Evolutionary conservation across 345 rosid species (phyloP), one percentile per base, ranked within the genome.

Genomic region (Bruguiera parviflora): DNA sequence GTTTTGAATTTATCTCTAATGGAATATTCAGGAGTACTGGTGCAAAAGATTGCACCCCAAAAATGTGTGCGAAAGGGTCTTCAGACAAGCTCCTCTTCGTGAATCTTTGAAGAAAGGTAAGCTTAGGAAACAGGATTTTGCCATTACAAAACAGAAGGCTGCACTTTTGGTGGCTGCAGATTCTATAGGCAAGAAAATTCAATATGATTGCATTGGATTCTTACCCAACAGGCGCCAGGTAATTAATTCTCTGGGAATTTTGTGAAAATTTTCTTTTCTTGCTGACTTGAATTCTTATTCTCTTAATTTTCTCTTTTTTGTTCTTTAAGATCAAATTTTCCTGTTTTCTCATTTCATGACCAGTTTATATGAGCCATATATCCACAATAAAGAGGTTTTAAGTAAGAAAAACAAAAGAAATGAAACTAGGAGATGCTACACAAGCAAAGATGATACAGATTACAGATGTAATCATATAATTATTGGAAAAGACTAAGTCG

Each of bases 11-110:
- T 53, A 61, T 61, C 32, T 11, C 67, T 22, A 66, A 31, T 77
- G 85, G 53, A 68, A 59, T 63, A 74, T 82, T 62, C 86, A 94
- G 99, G 96, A 91, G 79, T 91, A 87, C 76, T 94, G 99, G 99
- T 94, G 99, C 88, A 94, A 91, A 83, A 86, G 96, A 80, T 73
- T 82, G 84, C 99, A 94, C 70, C 99, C 99, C 19, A 91, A 94
- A 82, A 76, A 85, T 72, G 99, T 94, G 8, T 91, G 99, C 49
- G 99, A 91, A 77, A 91, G 91, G 83, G 98, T 94, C 70, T 94
- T 81, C 78, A 83, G 98, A 75, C 98, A 94, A 77, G 95, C 97
- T 81, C 85, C 92, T 31, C 61, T 94, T 72, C 91, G 89, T 31
- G 97, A 90, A 66, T 91, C 97, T 69, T 77, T 88, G 67, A 91